These are phyloP conservation scores for Aquilaria malaccensis DNA, from an alignment of 345 rosid species.

Conservation along the genomic window DNA sequence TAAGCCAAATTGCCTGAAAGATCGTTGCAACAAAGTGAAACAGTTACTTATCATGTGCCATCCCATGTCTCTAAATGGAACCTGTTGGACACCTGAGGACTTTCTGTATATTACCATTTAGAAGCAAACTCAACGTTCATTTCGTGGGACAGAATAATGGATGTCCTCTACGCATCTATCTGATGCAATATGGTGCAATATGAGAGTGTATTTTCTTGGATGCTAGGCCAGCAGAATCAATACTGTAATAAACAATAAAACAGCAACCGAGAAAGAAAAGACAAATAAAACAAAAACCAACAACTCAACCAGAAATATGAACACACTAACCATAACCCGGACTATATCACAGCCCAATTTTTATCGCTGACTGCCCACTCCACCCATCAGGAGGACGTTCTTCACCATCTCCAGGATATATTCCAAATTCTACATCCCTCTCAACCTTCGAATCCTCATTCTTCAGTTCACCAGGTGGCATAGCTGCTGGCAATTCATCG, in stretches of 20 bases:
- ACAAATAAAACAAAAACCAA: background rate
- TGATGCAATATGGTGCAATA: constrained; percentile 4
- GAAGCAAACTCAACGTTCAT: too few species aligned
- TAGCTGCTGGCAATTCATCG: constrained; percentile 10
- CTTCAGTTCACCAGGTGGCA: constrained; percentile 21
- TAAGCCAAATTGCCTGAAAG: too few species aligned
- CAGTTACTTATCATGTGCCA: too few species aligned
- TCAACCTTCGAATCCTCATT: constrained; percentile 37
- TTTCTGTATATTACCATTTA: too few species aligned
- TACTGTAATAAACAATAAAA: background rate
- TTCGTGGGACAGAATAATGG: too few species aligned
- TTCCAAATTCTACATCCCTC: constrained; percentile 39
- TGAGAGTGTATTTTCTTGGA: constrained; percentile 9
- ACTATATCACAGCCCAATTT: background rate
- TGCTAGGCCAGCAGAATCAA: background rate
- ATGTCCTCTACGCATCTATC: background rate
- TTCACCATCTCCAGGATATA: constrained; percentile 47
- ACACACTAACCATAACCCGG: constrained; percentile 64
- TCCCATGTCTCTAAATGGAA: too few species aligned
- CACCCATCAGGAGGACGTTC: constrained; percentile 45
- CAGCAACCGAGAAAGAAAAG: background rate
- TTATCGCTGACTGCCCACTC: constrained; percentile 33
- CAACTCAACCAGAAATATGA: constrained; percentile 4
- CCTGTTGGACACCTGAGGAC: too few species aligned
- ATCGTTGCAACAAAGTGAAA: too few species aligned